Percentiles rank a stretch among this genome's conserved stretches.
phyloP scores from a whole-genome alignment of 257 asterid species.

The Nemophila menziesii region DNA sequence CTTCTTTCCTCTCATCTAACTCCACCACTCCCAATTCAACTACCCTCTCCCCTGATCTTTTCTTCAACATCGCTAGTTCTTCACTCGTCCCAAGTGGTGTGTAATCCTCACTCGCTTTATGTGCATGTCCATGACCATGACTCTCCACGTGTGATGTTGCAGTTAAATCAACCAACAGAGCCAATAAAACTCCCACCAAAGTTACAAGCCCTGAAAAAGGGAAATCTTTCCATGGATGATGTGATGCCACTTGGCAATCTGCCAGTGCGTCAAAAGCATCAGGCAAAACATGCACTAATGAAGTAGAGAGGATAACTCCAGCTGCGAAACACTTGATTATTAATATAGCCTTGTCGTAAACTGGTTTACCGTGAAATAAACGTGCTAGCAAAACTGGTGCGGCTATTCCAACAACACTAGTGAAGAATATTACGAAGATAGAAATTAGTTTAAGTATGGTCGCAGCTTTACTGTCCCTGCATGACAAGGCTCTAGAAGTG shows the following conservation, averaged over 20 bases:
- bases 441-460: slow-evolving; percentile 19
- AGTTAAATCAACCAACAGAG: slow-evolving; percentile 27
- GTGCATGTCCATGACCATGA: not conserved
- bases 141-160: slow-evolving; percentile 29
- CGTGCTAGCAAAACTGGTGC: slow-evolving; percentile 22
- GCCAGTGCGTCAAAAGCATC: slow-evolving; percentile 30
- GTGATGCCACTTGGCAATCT: slow-evolving; percentile 26
- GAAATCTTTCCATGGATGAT: slow-evolving; percentile 34
- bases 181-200: slow-evolving; percentile 23
- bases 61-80: slow-evolving; percentile 9
- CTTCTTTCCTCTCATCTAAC: slow-evolving; percentile 6
- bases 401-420: slow-evolving; percentile 24
- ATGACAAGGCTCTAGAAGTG: slow-evolving; percentile 13
- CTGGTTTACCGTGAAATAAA: slow-evolving; percentile 24
- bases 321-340: slow-evolving; percentile 32
- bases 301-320: slow-evolving; percentile 28
- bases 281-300: slow-evolving; percentile 31
- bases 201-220: slow-evolving; percentile 29
- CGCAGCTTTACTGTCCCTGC: slow-evolving; percentile 24
- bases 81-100: slow-evolving; percentile 11
- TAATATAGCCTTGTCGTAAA: slow-evolving; percentile 26
- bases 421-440: slow-evolving; percentile 16
- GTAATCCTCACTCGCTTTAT: slow-evolving; percentile 6
- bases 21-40: slow-evolving; percentile 2
- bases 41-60: not conserved